Percentiles rank a stretch among this genome's conserved stretches.
phyloP scores from a whole-genome alignment of 106 monocot genomes.

The Dendrobium huoshanense region DNA sequence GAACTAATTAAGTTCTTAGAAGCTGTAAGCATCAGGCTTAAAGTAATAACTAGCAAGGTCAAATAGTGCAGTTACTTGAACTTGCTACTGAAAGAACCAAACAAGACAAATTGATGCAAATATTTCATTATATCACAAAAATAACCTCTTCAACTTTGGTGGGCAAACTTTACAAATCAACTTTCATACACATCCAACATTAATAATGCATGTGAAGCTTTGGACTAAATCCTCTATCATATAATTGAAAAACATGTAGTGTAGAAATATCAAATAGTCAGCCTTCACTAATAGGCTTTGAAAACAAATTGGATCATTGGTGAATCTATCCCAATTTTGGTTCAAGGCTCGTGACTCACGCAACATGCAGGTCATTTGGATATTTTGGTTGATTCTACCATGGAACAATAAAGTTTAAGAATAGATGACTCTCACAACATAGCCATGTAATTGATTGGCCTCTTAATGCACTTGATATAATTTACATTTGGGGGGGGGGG shows the following conservation, averaged over 20 bases:
- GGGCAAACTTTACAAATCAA: not conserved
- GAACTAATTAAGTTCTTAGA: not conserved
- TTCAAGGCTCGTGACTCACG: too few relatives aligned
- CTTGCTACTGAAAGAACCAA: too few relatives aligned
- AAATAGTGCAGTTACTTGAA: too few relatives aligned
- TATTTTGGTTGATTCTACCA: too few relatives aligned
- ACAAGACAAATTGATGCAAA: not conserved
- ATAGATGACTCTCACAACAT: too few relatives aligned
- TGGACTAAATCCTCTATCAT: not conserved
- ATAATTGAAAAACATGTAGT: not conserved
- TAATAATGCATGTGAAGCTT: not conserved
- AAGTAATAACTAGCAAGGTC: not conserved
- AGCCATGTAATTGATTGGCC: too few relatives aligned
- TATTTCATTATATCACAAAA: not conserved
- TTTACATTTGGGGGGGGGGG: too few relatives aligned
- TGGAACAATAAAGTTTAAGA: too few relatives aligned
- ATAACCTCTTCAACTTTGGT: not conserved
- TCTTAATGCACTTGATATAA: too few relatives aligned
- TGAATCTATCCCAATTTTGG: too few relatives aligned
- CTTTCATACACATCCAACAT: not conserved
- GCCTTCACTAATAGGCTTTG: not conserved
- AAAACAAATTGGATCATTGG: too few relatives aligned
- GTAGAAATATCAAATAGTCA: not conserved
- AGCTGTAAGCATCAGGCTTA: not conserved
- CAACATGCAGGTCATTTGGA: too few relatives aligned